Conservation (phyloP, 208 protist genomes). For the Leptomonas seymouri region DNA sequence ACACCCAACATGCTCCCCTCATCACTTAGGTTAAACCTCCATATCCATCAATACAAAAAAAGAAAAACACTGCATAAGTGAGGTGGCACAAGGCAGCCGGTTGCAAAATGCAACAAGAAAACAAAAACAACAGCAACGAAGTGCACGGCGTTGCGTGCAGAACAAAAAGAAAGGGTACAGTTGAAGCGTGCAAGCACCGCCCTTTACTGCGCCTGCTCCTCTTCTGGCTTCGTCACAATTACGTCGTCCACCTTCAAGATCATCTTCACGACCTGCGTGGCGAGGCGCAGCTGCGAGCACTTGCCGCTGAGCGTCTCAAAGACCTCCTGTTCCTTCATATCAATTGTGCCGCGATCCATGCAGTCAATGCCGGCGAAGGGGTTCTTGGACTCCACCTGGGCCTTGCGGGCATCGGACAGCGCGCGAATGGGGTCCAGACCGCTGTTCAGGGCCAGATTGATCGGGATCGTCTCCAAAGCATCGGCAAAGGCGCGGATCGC, state of each 20-base stretch:
- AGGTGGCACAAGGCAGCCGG: too few relatives aligned
- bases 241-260: constrained; percentile 99
- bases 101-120: neutral
- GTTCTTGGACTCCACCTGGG: constrained; percentile 96
- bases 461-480: constrained; percentile 99
- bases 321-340: constrained; percentile 99
- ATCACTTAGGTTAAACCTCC: too few relatives aligned
- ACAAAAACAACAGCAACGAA: neutral
- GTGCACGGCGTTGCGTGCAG: too few relatives aligned
- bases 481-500: constrained; percentile 99
- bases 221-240: constrained; percentile 91
- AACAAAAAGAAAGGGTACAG: neutral
- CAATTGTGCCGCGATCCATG: constrained; percentile 93
- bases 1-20: too few relatives aligned
- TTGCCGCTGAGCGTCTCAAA: constrained; percentile 99
- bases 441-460: constrained; percentile 99
- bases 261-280: constrained; percentile 99
- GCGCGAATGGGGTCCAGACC: constrained; percentile 97
- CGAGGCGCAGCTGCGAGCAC: constrained; percentile 99
- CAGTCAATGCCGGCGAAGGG: constrained; percentile 98
- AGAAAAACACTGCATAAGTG: too few relatives aligned
- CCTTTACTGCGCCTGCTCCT: constrained; percentile 69
- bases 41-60: neutral
- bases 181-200: too few relatives aligned
- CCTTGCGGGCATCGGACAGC: constrained; percentile 96